A percentile compares a stretch with the other conserved stretches of the same genome.
Evolutionary conservation across 805 yeast genomes (phyloP).

Genomic region (Nakazawaea siamensis): DNA sequence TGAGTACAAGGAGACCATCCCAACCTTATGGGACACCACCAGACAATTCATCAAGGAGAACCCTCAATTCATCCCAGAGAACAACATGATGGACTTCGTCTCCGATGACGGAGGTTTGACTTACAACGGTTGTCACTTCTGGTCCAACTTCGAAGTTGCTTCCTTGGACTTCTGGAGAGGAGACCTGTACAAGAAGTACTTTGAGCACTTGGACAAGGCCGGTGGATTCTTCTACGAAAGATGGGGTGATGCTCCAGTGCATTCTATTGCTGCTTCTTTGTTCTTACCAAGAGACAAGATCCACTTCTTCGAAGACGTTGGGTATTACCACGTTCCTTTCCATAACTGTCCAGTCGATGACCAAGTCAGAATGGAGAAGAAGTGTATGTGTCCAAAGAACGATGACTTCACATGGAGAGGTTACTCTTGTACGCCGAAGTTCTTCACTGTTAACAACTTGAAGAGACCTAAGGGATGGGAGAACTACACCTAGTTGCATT

Average conservation of each 20-base stretch:
- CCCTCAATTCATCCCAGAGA: slow-evolving; percentile 50
- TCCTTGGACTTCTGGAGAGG: slow-evolving; percentile 67
- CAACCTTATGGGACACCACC: slow-evolving; percentile 71
- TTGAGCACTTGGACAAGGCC: slow-evolving; percentile 63
- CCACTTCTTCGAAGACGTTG: slow-evolving; percentile 79
- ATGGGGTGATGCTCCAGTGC: slow-evolving; percentile 95
- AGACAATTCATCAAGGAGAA: slow-evolving; percentile 47
- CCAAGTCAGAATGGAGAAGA: slow-evolving; percentile 43
- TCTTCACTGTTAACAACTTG: slow-evolving; percentile 44
- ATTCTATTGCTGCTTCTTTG: slow-evolving; percentile 77
- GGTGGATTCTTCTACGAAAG: slow-evolving; percentile 94
- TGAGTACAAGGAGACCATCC: slow-evolving; percentile 65
- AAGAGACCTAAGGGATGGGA: slow-evolving; percentile 69
- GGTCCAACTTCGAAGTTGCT: slow-evolving; percentile 88
- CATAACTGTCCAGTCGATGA: slow-evolving; percentile 70
- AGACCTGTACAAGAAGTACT: slow-evolving; percentile 62
- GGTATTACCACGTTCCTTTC: slow-evolving; percentile 80
- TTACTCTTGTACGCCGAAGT: slow-evolving; percentile 65
- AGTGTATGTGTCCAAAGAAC: slow-evolving; percentile 66
- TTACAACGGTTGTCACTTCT: slow-evolving; percentile 80
- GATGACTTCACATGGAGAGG: slow-evolving; percentile 73
- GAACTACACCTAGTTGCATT: slow-evolving; percentile 28
- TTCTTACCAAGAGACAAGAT: slow-evolving; percentile 63
- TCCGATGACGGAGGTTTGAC: slow-evolving; percentile 61
- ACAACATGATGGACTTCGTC: slow-evolving; percentile 63